phyloP scores from a whole-genome alignment of 371 early-diverging fungal genomes.

The Syncephalastrum monosporum region DNA sequence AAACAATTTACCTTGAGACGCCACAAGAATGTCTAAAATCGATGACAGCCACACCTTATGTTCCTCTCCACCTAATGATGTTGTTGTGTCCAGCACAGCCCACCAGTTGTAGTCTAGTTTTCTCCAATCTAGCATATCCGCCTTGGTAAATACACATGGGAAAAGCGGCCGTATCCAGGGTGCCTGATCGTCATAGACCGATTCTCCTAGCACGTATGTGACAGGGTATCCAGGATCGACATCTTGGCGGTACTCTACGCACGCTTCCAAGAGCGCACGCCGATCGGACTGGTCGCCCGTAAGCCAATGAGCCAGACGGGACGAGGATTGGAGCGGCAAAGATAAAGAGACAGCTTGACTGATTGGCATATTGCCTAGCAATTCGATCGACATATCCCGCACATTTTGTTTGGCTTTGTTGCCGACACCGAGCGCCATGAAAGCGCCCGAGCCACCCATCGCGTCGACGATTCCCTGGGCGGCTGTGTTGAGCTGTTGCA shows the following conservation, averaged over 20 bases:
- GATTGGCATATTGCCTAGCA: conserved; percentile 31
- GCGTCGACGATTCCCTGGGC: conserved; percentile 7
- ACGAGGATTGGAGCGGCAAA: conserved; percentile 20
- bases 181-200: neutral
- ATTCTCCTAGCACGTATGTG: conserved; percentile 12
- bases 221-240: conserved; percentile 23
- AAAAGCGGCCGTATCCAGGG: conserved; percentile 9
- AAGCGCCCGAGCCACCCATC: conserved; percentile 12
- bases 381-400: conserved; percentile 20
- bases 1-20: conserved; percentile 20
- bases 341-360: conserved; percentile 29
- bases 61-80: conserved; percentile 9
- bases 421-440: neutral
- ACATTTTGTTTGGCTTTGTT: conserved; percentile 5
- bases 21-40: conserved; percentile 27
- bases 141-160: conserved; percentile 31
- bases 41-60: conserved; percentile 14
- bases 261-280: conserved; percentile 18
- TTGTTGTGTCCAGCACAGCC: conserved; percentile 12
- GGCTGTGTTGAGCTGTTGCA: conserved; percentile 3
- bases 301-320: conserved; percentile 7
- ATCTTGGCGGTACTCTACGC: conserved; percentile 20
- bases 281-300: conserved; percentile 1
- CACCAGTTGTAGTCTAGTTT: conserved; percentile 1
- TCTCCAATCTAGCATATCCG: conserved; percentile 20